Evolutionary conservation across 345 rosid species (phyloP).

Genomic region (Arabidopsis suecica): DNA sequence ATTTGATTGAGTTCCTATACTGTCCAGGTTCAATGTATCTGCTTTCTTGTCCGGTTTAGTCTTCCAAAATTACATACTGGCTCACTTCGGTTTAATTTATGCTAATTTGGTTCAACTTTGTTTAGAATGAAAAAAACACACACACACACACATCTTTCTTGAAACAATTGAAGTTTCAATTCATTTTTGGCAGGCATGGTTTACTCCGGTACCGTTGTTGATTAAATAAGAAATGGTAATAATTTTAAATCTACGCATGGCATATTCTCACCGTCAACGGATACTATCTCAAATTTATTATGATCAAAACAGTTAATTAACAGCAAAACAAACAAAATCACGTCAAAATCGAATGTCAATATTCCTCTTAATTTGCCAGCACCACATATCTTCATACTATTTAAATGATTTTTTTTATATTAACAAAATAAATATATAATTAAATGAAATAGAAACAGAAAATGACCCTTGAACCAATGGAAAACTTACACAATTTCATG

Average conservation of each 20-base stretch:
- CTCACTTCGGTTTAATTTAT: not conserved
- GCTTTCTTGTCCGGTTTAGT: not conserved
- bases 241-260: not conserved
- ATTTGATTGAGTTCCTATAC: not conserved
- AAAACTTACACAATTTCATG: not conserved
- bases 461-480: not conserved
- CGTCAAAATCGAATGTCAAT: not conserved
- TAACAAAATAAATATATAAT: not conserved
- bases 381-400: not conserved
- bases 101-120: not conserved
- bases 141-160: not conserved
- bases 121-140: not conserved
- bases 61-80: not conserved
- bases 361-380: conserved; percentile 2
- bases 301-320: not conserved
- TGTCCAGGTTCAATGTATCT: conserved; percentile 43
- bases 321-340: not conserved
- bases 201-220: not conserved
- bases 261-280: not conserved
- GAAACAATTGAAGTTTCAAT: not conserved
- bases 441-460: not conserved
- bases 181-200: not conserved
- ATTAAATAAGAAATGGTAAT: not conserved
- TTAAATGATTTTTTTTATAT: not conserved
- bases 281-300: not conserved